Percentiles rank a stretch among this genome's conserved stretches.
These are phyloP conservation scores for Pseudogymnoascus sp. DNA, from an alignment of 2,329 filamentous ascomycete species.

Conservation along the genomic window DNA sequence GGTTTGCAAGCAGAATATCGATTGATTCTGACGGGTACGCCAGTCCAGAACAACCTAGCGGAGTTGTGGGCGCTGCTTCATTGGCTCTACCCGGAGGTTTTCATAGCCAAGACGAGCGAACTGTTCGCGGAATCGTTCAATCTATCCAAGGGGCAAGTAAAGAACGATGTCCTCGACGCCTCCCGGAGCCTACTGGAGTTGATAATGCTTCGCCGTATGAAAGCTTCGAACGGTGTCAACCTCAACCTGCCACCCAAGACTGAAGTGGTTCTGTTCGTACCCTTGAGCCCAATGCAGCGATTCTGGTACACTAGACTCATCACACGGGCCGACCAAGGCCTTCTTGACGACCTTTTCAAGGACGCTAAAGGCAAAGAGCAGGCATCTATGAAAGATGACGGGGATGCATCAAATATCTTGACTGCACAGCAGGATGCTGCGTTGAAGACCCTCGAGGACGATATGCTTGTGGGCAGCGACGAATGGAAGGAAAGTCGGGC, in stretches of 20 bases:
- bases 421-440: slow-evolving; percentile 28
- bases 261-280: slow-evolving; percentile 48
- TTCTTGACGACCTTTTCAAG: slow-evolving; percentile 44
- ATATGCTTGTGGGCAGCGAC: slow-evolving; percentile 24
- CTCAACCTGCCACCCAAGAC: slow-evolving; percentile 47
- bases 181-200: slow-evolving; percentile 44
- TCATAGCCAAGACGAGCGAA: slow-evolving; percentile 39
- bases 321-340: slow-evolving; percentile 41
- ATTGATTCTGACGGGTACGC: slow-evolving; percentile 36
- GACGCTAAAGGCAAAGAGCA: slow-evolving; percentile 36
- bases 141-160: slow-evolving; percentile 43
- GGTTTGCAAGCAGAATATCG: slow-evolving; percentile 29
- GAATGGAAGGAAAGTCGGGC: slow-evolving; percentile 39
- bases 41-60: slow-evolving; percentile 48
- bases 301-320: slow-evolving; percentile 50
- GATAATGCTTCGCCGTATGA: slow-evolving; percentile 51
- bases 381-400: slow-evolving; percentile 23
- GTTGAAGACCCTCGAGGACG: slow-evolving; percentile 27
- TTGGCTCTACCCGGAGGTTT: slow-evolving; percentile 51
- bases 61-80: slow-evolving; percentile 50
- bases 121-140: slow-evolving; percentile 49
- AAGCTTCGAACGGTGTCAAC: slow-evolving; percentile 43
- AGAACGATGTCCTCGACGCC: slow-evolving; percentile 42
- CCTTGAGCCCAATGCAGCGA: slow-evolving; percentile 47
- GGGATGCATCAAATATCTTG: slow-evolving; percentile 27